These are phyloP conservation scores for Lachnellula occidentalis DNA, from an alignment of 2,329 filamentous ascomycete species.

Conservation along the genomic window DNA sequence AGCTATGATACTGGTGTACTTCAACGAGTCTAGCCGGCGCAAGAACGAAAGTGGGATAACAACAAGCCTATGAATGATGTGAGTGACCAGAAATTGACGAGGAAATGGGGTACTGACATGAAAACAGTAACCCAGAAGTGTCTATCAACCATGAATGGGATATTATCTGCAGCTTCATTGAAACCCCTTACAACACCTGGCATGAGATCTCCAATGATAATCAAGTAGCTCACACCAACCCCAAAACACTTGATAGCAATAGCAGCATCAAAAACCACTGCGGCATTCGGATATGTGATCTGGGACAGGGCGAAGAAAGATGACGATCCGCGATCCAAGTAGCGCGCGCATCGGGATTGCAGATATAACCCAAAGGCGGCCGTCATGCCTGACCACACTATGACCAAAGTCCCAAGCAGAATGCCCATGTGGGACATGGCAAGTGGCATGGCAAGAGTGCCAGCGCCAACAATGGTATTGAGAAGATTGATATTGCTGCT, in stretches of 20 bases:
- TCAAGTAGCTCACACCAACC: slow-evolving; percentile 93
- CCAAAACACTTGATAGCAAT: slow-evolving; percentile 98
- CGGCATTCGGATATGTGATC: slow-evolving; percentile 92
- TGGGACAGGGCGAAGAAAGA: slow-evolving; percentile 98
- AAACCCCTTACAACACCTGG: slow-evolving; percentile 87
- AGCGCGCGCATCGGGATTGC: slow-evolving; percentile 86
- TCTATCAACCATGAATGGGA: slow-evolving; percentile 76
- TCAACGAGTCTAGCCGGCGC: slow-evolving; percentile 85
- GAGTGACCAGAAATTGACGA: slow-evolving; percentile 8
- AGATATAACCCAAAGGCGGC: slow-evolving; percentile 92
- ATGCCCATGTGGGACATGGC: slow-evolving; percentile 96
- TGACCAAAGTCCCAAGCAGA: slow-evolving; percentile 72
- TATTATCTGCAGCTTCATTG: slow-evolving; percentile 53
- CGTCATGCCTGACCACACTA: slow-evolving; percentile 85
- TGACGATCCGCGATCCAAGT: slow-evolving; percentile 80
- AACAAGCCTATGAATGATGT: slow-evolving; percentile 54
- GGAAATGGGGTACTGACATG: slow-evolving; percentile 53
- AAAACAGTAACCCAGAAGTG: slow-evolving; percentile 98
- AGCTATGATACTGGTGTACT: slow-evolving; percentile 92
- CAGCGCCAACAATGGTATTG: slow-evolving; percentile 95
- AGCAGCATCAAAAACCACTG: slow-evolving; percentile 89
- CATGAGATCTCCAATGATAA: slow-evolving; percentile 98
- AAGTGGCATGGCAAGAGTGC: slow-evolving; percentile 75
- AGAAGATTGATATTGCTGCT: slow-evolving; percentile 93
- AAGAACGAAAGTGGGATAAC: slow-evolving; percentile 94